Percentiles rank a stretch among this genome's conserved stretches.
These are phyloP conservation scores for Hypoxylon sp. DNA, from an alignment of 2,329 filamentous ascomycete species.

Conservation along the genomic window DNA sequence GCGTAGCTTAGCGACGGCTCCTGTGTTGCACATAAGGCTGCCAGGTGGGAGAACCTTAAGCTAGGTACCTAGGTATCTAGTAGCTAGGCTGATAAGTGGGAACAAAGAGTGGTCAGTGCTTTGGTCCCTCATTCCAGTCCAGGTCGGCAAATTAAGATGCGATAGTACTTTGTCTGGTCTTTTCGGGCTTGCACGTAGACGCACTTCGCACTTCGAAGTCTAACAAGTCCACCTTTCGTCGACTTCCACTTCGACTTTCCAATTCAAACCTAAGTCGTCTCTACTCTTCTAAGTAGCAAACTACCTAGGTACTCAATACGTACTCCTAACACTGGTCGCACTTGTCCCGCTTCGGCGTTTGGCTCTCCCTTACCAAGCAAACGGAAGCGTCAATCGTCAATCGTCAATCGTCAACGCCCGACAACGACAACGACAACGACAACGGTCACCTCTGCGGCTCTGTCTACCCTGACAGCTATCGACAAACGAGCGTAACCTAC, in stretches of 20 bases:
- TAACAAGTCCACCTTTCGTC: not conserved
- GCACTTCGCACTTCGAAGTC: conserved; percentile 9
- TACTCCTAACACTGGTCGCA: not conserved
- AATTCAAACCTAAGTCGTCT: not conserved
- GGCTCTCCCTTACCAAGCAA: not conserved
- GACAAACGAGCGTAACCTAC: not conserved
- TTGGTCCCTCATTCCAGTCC: conserved; percentile 16
- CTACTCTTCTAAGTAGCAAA: not conserved
- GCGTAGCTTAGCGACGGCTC: conserved; percentile 5
- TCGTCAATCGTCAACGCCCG: not conserved
- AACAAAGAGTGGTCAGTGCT: conserved; percentile 30
- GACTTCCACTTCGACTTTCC: conserved; percentile 18
- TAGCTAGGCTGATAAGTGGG: conserved; percentile 29
- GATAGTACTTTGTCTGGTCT: conserved; percentile 19
- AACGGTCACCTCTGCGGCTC: not conserved
- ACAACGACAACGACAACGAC: no score
- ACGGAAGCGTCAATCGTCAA: not conserved
- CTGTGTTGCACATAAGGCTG: not conserved
- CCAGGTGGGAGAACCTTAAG: conserved; percentile 1
- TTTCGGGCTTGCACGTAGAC: conserved; percentile 2
- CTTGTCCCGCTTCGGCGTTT: not conserved
- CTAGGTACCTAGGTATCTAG: no score
- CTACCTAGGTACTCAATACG: not conserved
- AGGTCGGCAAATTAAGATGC: conserved; percentile 35
- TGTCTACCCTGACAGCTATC: not conserved